Conservation (phyloP, 768 basidiomycete genomes). For the Pleurotus tuber-regium region DNA sequence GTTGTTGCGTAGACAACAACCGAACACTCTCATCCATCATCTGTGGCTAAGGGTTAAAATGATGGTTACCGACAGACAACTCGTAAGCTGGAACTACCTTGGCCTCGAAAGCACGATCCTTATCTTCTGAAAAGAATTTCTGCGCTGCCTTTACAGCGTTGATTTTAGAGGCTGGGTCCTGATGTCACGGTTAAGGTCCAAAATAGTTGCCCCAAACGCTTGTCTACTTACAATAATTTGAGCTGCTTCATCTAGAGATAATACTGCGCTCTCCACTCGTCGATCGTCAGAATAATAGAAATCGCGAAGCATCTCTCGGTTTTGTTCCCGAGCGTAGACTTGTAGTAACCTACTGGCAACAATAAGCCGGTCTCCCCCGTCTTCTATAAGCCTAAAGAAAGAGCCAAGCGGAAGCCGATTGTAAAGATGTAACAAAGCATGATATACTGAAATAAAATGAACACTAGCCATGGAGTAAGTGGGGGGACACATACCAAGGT, state of each 20-base stretch:
- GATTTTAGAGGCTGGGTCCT: constrained; percentile 77
- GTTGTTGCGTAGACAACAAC: constrained; percentile 78
- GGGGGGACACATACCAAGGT: constrained; percentile 61
- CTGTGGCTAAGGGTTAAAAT: constrained; percentile 35
- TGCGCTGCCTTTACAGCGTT: constrained; percentile 77
- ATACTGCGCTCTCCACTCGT: constrained; percentile 87
- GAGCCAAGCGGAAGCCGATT: constrained; percentile 81
- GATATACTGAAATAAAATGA: constrained; percentile 67
- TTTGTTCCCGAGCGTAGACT: constrained; percentile 88
- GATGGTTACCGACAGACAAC: background rate
- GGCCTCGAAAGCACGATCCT: constrained; percentile 86
- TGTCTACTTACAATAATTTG: constrained; percentile 49
- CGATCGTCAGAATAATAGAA: constrained; percentile 99
- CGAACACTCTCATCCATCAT: constrained; percentile 87
- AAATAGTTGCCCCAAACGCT: background rate
- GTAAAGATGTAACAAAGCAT: constrained; percentile 86
- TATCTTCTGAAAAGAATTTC: constrained; percentile 94
- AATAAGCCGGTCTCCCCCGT: constrained; percentile 72
- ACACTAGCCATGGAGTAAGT: background rate
- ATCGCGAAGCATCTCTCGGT: constrained; percentile 88
- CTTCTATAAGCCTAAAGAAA: constrained; percentile 94
- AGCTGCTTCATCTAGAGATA: constrained; percentile 82
- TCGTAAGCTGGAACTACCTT: constrained; percentile 59
- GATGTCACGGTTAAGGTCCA: background rate
- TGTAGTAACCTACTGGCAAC: constrained; percentile 81